These are phyloP conservation scores for Ogataea methylovora DNA, from an alignment of 805 yeast genomes.

Conservation along the genomic window DNA sequence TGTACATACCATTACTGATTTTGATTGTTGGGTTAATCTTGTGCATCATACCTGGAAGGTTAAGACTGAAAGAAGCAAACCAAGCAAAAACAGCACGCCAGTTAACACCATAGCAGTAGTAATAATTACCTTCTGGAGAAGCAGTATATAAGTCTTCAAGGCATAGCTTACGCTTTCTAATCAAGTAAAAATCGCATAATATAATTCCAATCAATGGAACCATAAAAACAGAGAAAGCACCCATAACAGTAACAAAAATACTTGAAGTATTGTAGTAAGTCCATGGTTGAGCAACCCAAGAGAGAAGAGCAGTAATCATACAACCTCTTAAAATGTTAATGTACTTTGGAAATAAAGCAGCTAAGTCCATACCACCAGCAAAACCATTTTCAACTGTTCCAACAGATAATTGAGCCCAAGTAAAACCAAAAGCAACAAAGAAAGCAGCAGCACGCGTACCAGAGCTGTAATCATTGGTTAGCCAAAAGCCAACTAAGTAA, in stretches of 20 bases:
- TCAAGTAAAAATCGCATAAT: constrained; percentile 30
- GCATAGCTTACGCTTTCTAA: constrained; percentile 31
- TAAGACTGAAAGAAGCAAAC: constrained; percentile 35
- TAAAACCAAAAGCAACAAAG: constrained; percentile 31
- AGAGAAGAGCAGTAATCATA: constrained; percentile 25
- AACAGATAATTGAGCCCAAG: constrained; percentile 30
- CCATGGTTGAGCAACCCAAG: constrained; percentile 37
- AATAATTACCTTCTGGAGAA: constrained; percentile 24
- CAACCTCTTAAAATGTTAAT: constrained; percentile 41
- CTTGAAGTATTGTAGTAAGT: constrained; percentile 27
- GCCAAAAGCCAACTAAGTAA: constrained; percentile 31
- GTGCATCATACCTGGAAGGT: constrained; percentile 40
- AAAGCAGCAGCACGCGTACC: constrained; percentile 42
- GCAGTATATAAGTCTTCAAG: constrained; percentile 32
- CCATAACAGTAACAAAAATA: constrained; percentile 23
- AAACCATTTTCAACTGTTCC: constrained; percentile 33
- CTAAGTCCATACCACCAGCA: constrained; percentile 46
- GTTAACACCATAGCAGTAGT: constrained; percentile 35
- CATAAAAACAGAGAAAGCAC: constrained; percentile 28
- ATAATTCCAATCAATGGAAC: constrained; percentile 32
- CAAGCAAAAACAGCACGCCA: constrained; percentile 33
- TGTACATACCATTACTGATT: constrained; percentile 28
- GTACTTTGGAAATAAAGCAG: constrained; percentile 37
- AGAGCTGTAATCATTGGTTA: constrained; percentile 29
- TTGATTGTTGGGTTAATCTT: constrained; percentile 12